Percentiles rank a stretch among this genome's conserved stretches.
These are phyloP conservation scores for Gilbertella persicaria DNA, from an alignment of 371 early-diverging fungal species.

Conservation along the genomic window DNA sequence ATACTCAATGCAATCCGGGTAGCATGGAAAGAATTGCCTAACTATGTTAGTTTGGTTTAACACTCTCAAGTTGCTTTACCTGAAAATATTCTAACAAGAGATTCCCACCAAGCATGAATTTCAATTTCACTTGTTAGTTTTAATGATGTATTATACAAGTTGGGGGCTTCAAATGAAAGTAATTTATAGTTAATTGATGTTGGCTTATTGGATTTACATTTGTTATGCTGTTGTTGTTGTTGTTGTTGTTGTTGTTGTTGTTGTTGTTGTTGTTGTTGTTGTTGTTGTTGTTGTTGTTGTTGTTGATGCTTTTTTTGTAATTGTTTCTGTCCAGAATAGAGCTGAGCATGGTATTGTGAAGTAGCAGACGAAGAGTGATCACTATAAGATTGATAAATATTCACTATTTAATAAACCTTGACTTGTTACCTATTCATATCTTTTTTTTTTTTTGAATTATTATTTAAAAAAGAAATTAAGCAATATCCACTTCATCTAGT, in stretches of 20 bases:
- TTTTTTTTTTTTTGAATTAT: too few relatives aligned
- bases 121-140: slow-evolving; percentile 44
- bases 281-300: slow-evolving; percentile 24
- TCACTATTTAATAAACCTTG: not conserved
- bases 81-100: slow-evolving; percentile 42
- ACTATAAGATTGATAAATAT: slow-evolving; percentile 4
- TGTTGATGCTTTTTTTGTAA: slow-evolving; percentile 36
- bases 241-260: slow-evolving; percentile 1
- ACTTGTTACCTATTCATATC: slow-evolving; percentile 7
- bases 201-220: slow-evolving; percentile 19
- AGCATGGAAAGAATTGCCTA: slow-evolving; percentile 45
- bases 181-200: slow-evolving; percentile 26
- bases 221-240: slow-evolving; percentile 1
- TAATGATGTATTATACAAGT: slow-evolving; percentile 49
- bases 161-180: slow-evolving; percentile 47
- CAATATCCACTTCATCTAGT: not conserved
- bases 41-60: not conserved
- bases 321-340: slow-evolving; percentile 44
- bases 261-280: slow-evolving; percentile 16
- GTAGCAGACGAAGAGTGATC: slow-evolving; percentile 31
- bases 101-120: slow-evolving; percentile 49
- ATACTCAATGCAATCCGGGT: slow-evolving; percentile 40
- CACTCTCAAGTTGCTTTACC: slow-evolving; percentile 8
- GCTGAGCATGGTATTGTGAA: slow-evolving; percentile 51
- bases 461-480: not conserved